Evolutionary conservation across 192 early-diverging fungal genomes (phyloP).

Genomic region (Kappamyces sp.): DNA sequence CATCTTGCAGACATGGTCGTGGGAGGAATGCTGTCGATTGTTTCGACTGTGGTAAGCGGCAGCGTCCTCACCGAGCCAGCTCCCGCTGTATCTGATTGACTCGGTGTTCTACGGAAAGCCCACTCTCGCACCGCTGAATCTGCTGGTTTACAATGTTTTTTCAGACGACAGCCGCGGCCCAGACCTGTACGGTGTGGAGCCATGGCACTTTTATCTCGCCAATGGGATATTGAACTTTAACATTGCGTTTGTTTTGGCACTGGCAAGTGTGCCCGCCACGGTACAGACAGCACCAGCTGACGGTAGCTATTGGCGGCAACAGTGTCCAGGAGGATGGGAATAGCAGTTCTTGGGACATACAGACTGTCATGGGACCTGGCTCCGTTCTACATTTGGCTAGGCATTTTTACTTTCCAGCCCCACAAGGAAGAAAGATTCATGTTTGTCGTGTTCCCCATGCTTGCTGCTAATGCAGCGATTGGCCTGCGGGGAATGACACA

Average conservation of each 20-base stretch:
- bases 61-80: conserved; percentile 25
- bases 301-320: conserved; percentile 8
- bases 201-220: conserved; percentile 84
- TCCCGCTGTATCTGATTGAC: conserved; percentile 64
- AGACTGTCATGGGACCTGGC: conserved; percentile 21
- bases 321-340: conserved; percentile 6
- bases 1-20: conserved; percentile 29
- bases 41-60: conserved; percentile 23
- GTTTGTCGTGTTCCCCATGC: conserved; percentile 81
- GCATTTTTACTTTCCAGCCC: conserved; percentile 76
- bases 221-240: conserved; percentile 93
- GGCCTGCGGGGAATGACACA: conserved; percentile 49
- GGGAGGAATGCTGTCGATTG: conserved; percentile 22
- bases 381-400: conserved; percentile 71
- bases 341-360: conserved; percentile 26
- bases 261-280: conserved; percentile 55
- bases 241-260: conserved; percentile 65
- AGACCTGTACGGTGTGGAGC: conserved; percentile 81
- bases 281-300: conserved; percentile 29
- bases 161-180: conserved; percentile 35
- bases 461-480: conserved; percentile 73
- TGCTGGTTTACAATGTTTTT: conserved; percentile 91
- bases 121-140: conserved; percentile 75
- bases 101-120: conserved; percentile 65
- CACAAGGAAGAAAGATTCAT: conserved; percentile 98